phyloP scores from a whole-genome alignment of 352 stramenopile genomes.

The Blastocystis sp. region DNA sequence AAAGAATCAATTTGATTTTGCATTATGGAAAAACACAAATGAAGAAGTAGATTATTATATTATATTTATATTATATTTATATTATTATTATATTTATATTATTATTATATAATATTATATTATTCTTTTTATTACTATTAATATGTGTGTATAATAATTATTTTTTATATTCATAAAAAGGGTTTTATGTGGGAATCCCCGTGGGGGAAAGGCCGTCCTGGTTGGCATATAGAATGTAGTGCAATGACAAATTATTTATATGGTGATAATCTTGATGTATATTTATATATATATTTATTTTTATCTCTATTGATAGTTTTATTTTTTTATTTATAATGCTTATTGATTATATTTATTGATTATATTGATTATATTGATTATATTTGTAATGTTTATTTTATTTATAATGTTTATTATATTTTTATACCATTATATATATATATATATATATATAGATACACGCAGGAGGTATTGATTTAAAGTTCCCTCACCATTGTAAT shows the following conservation, averaged over 20 bases:
- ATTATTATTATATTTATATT: too few species aligned
- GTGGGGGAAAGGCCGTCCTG: constrained; percentile 75
- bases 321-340: too few species aligned
- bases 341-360: too few species aligned
- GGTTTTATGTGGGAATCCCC: constrained; percentile 67
- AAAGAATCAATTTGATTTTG: constrained; percentile 76
- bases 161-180: constrained; percentile 18
- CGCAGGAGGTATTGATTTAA: constrained; percentile 80
- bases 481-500: constrained; percentile 95
- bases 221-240: constrained; percentile 94
- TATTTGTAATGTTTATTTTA: too few species aligned
- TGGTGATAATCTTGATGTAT: constrained; percentile 64
- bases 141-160: too few species aligned
- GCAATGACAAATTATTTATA: constrained; percentile 49
- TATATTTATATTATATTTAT: too few species aligned
- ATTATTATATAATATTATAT: too few species aligned
- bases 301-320: too few species aligned
- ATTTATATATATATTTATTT: too few species aligned
- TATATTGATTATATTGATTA: too few species aligned
- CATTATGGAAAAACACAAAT: constrained; percentile 69
- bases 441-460: constrained; percentile 75
- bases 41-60: constrained; percentile 69
- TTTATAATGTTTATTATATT: too few species aligned
- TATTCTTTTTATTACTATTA: too few species aligned
- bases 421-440: constrained; percentile 46